Percentiles rank a stretch among this genome's conserved stretches.
phyloP scores from a whole-genome alignment of 345 rosid genomes.

The Angophora floribunda region DNA sequence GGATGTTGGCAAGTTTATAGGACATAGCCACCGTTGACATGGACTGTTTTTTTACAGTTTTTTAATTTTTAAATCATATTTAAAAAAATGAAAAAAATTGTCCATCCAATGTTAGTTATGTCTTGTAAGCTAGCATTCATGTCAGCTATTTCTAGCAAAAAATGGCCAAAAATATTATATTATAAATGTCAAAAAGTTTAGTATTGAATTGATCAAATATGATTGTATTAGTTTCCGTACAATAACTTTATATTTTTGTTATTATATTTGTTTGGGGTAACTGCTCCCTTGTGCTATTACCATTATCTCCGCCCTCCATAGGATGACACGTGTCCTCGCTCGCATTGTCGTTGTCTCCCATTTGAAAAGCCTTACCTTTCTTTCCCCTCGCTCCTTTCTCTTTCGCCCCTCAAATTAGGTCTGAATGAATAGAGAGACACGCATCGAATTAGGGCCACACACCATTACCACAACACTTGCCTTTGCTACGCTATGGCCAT shows the following conservation, averaged over 20 bases:
- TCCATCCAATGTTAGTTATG: accelerated
- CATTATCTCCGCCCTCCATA: not conserved
- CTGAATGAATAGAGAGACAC: not conserved
- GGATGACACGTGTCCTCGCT: not conserved
- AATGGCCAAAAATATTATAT: not conserved
- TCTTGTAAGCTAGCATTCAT: accelerated
- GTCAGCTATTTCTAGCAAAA: accelerated
- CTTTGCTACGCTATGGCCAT: not conserved
- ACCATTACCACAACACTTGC: not conserved
- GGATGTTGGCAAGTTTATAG: not conserved
- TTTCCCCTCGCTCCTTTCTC: not conserved
- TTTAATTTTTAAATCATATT: no score
- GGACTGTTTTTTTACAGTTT: not conserved
- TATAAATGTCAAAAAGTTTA: not conserved
- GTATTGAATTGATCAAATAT: not conserved
- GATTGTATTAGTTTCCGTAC: accelerated
- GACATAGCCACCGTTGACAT: not conserved
- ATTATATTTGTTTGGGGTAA: not conserved
- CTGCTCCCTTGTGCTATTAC: accelerated
- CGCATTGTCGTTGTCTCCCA: not conserved
- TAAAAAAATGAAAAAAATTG: accelerated
- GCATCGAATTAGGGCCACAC: not conserved
- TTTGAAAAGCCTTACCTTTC: not conserved
- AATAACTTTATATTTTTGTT: not conserved
- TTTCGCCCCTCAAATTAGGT: not conserved